Base-by-base conservation (phyloP, 495 filamentous ascomycete genomes). In the Xylaria longipes region DNA sequence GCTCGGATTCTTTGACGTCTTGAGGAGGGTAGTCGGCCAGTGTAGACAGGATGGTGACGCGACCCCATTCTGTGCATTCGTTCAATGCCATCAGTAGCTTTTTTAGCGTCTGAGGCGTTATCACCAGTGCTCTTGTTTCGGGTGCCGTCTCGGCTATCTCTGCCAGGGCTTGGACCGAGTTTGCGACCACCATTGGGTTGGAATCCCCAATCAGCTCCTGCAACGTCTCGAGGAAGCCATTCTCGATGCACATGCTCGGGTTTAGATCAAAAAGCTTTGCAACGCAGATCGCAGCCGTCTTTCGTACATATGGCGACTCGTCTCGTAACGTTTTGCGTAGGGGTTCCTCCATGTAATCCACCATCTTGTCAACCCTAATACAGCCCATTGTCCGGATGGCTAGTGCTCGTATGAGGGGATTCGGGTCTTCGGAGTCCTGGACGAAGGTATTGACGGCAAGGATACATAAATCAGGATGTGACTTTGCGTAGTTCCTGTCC, bases 301-400 rank as follows among this genome's bases (percentile, higher is more conserved):
- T 99, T 77, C 96, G 93, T 54, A 99, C 96, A 83, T 99, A 99
- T 0, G 96, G 96, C 62, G 95, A 98, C 82, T 99, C 97, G 81
- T 99, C 96, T 77, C 92, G 91, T 73, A 99, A 86, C 22, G 96
- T 99, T 82, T 99, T 99, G 73, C 96, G 89, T 65, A 99, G 84
- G 29, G 96, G 96, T 80, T 98, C 96, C 82, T 99, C 96, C 96
- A 98, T 98, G 80, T 99, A 99, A 78, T 99, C 97, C 72, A 98
- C 93, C 92, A 99, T 99, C 83, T 99, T 99, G 72, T 98, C 96
- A 71, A 99, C 96, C 52, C 96, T 88, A 71, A 99, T 98, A 81
- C 96, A 98, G 33, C 96, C 96, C 96, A 99, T 99, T n/a, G 96
- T 99, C 50, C 96, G 88, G 78, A 99, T 97, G 56, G 96, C 96